Base-by-base conservation (phyloP, 1,284 basidiomycete genomes). In the Kalmanozyma brasiliensis region DNA sequence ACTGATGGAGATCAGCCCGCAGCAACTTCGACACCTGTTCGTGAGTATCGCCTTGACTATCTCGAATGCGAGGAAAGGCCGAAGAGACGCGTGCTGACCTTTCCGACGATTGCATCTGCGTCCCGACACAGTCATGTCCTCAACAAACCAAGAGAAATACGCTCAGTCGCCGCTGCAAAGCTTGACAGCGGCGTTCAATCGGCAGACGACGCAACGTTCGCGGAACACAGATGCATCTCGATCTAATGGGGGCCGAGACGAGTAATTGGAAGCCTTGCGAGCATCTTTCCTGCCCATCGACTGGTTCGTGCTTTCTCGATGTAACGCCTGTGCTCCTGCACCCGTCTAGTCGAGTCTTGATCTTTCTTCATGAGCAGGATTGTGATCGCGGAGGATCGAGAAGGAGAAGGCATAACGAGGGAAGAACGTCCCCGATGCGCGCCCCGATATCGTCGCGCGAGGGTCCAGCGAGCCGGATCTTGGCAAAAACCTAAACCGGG, bases 161-260 rank as follows among this genome's bases (percentile, higher is more conserved):
- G 57, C 57, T 24, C 57, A 62, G 43, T 66, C 68, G 16, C 68
- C 68, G 8, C 22, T 71, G 20, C 68, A 71, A 44, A 65, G 62
- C 14, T 48, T 71, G 6, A 42, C 53, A 7, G 62, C 57, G 19
- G 68, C 58, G 2, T 52, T 71, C 38, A 71, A 47, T n/a, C 22
- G 62, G 7, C 68, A 71, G 41, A 71, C 62, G 8, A 57, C 62
- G 24, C 68, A 71, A 34, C 57, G 68, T 5, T 62, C 62, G 2
- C 43, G 67, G 17, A 52, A 46, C 19, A 11, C 43, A 6, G 51
- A 53, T 41, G 48, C 23, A 6, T 23, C 32, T 6, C 30, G n/a
- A 11, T 23, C 42, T 20, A 16, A 29, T 4, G 4, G n/a, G 5
- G 26, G 11, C 5, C 1, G 23, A 8, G 22, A 11, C 35, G 42